Evolutionary conservation across 495 filamentous ascomycete species (phyloP).

Genomic region (Penicillium parvum): DNA sequence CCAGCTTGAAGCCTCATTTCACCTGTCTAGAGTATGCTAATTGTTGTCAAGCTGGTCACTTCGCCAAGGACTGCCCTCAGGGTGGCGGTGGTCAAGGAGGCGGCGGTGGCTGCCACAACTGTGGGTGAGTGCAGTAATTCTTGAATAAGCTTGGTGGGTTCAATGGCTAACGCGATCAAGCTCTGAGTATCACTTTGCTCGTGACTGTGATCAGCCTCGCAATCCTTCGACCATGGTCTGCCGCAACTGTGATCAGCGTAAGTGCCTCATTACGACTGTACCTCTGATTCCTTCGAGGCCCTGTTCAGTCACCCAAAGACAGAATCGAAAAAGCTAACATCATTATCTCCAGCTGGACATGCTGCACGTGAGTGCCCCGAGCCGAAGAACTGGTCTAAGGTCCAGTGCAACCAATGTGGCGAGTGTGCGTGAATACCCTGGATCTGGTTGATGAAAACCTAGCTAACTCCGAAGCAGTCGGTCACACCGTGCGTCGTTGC

Average conservation of each 20-base stretch:
- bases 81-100: conserved; percentile 32
- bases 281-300: too few relatives aligned
- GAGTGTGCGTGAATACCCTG: conserved; percentile 48
- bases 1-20: neutral
- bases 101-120: conserved; percentile 59
- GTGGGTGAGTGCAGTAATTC: conserved; percentile 40
- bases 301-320: too few relatives aligned
- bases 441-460: neutral
- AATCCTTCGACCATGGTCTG: conserved; percentile 51
- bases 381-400: conserved; percentile 68
- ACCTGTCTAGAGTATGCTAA: conserved; percentile 6
- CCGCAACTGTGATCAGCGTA: conserved; percentile 64
- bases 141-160: neutral
- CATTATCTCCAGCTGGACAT: conserved; percentile 55
- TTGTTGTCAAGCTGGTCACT: conserved; percentile 63
- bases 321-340: neutral
- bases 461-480: conserved; percentile 44
- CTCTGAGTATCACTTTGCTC: conserved; percentile 49
- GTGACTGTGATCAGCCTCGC: conserved; percentile 52
- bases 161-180: conserved; percentile 22
- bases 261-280: conserved; percentile 5
- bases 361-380: conserved; percentile 67
- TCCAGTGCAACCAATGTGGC: conserved; percentile 72
- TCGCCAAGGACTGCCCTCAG: conserved; percentile 75
- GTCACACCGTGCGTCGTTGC: conserved; percentile 63